These are phyloP conservation scores for Saxophila tyrrhenica DNA, from an alignment of 495 filamentous ascomycete species.

Conservation along the genomic window DNA sequence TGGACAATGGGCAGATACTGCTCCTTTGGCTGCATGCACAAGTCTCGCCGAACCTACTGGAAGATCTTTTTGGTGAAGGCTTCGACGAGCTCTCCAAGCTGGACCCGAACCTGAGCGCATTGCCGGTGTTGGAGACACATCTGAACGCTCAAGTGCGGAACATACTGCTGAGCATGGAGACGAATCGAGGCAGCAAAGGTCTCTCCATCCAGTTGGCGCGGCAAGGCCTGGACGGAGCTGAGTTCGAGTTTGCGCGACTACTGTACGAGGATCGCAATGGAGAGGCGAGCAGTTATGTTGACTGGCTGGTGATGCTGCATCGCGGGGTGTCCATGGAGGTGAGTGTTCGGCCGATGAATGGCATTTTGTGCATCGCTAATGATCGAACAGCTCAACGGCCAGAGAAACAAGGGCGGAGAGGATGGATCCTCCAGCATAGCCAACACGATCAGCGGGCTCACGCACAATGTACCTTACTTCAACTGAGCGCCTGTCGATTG, in stretches of 20 bases:
- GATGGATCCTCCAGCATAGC: slow-evolving; percentile 1
- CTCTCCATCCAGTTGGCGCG: slow-evolving; percentile 82
- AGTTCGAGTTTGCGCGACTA: slow-evolving; percentile 89
- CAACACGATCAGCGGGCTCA: slow-evolving; percentile 10
- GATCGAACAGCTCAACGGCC: slow-evolving; percentile 12
- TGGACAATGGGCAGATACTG: slow-evolving; percentile 91
- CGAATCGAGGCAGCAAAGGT: slow-evolving; percentile 72
- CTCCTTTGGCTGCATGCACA: slow-evolving; percentile 79
- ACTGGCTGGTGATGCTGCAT: slow-evolving; percentile 96
- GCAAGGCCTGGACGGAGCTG: slow-evolving; percentile 87
- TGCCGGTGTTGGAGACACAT: slow-evolving; percentile 77
- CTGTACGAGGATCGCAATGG: slow-evolving; percentile 94
- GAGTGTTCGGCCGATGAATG: not conserved
- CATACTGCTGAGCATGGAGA: slow-evolving; percentile 73
- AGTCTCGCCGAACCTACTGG: slow-evolving; percentile 68
- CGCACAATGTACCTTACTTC: slow-evolving; percentile 8
- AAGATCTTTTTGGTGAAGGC: slow-evolving; percentile 79
- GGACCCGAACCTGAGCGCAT: slow-evolving; percentile 60
- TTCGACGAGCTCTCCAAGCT: slow-evolving; percentile 59
- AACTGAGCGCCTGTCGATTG: not conserved
- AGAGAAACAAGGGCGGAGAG: slow-evolving; percentile 15
- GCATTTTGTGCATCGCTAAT: not conserved
- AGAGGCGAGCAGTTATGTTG: slow-evolving; percentile 93
- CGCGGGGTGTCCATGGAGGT: slow-evolving; percentile 31
- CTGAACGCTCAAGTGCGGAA: slow-evolving; percentile 93